These are phyloP conservation scores for Boletus reticulatus DNA, from an alignment of 768 basidiomycete species.

Conservation along the genomic window DNA sequence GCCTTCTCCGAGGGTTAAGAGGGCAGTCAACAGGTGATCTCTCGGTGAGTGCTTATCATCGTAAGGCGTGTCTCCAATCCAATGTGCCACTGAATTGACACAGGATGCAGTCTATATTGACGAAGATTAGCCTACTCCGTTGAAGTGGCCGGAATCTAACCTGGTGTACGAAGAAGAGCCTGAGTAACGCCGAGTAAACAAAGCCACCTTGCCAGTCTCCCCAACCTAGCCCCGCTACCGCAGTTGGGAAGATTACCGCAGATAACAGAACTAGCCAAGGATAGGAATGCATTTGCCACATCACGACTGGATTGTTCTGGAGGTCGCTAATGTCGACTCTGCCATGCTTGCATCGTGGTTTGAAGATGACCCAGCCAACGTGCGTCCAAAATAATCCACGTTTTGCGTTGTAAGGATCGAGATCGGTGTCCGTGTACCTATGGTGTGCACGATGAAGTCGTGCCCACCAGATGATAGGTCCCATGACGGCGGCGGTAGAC, in stretches of 20 bases:
- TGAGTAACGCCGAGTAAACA: neutral
- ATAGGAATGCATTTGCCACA: constrained; percentile 1
- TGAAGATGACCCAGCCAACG: neutral
- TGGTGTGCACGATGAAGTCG: constrained; percentile 2
- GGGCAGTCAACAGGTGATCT: neutral
- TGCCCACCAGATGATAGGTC: constrained; percentile 1
- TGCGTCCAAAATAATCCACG: neutral
- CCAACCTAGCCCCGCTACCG: constrained; percentile 2
- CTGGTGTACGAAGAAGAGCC: constrained; percentile 1
- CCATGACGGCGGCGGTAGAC: neutral
- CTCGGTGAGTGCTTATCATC: neutral
- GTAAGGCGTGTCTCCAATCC: constrained; percentile 1
- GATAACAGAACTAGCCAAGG: neutral
- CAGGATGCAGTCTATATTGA: neutral
- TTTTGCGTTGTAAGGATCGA: constrained; percentile 2
- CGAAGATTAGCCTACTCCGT: neutral
- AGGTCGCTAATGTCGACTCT: constrained; percentile 3
- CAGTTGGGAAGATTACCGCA: neutral
- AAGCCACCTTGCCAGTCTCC: constrained; percentile 5
- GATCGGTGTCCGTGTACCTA: constrained; percentile 7
- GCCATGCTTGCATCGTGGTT: neutral
- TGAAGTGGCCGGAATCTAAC: neutral
- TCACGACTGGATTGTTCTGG: neutral
- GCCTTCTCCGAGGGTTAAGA: constrained; percentile 1
- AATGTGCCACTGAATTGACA: constrained; percentile 1